Percentiles rank a stretch among this genome's conserved stretches.
These are phyloP conservation scores for Wallacemonas sp. DNA, from an alignment of 208 protist genomes.

Conservation along the genomic window DNA sequence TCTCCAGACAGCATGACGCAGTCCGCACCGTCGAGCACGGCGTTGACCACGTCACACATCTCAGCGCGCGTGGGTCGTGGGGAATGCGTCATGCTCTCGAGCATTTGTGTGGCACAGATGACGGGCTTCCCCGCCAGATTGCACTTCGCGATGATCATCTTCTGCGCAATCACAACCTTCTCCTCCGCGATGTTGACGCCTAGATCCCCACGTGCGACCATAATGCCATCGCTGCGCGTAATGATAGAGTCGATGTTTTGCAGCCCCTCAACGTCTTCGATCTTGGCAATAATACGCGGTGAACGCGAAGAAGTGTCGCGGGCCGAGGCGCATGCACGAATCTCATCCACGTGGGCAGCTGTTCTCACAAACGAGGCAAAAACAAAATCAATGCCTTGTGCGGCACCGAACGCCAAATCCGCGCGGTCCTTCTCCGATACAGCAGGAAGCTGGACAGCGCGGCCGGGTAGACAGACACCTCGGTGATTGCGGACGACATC, in stretches of 20 bases:
- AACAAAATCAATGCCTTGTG: slow-evolving; percentile 98
- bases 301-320: slow-evolving; percentile 80
- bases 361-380: slow-evolving; percentile 98
- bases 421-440: slow-evolving; percentile 92
- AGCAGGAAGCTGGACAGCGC: slow-evolving; percentile 82
- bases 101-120: slow-evolving; percentile 99
- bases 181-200: slow-evolving; percentile 98
- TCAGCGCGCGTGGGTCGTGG: slow-evolving; percentile 98
- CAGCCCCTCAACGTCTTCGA: slow-evolving; percentile 98
- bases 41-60: slow-evolving; percentile 97
- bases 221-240: slow-evolving; percentile 96
- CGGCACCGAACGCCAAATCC: slow-evolving; percentile 94
- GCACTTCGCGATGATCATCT: slow-evolving; percentile 99
- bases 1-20: slow-evolving; percentile 99
- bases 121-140: slow-evolving; percentile 97
- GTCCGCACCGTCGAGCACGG: slow-evolving; percentile 98
- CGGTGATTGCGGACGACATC: slow-evolving; percentile 78
- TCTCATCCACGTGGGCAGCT: slow-evolving; percentile 92
- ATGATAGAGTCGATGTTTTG: slow-evolving; percentile 99
- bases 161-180: slow-evolving; percentile 98
- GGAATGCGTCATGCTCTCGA: slow-evolving; percentile 97
- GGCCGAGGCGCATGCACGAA: slow-evolving; percentile 90
- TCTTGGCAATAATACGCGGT: slow-evolving; percentile 97
- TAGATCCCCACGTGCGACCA: slow-evolving; percentile 99
- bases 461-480: slow-evolving; percentile 86